Conservation (phyloP, 2,329 filamentous ascomycete genomes). For the Coniochaeta pulveracea region DNA sequence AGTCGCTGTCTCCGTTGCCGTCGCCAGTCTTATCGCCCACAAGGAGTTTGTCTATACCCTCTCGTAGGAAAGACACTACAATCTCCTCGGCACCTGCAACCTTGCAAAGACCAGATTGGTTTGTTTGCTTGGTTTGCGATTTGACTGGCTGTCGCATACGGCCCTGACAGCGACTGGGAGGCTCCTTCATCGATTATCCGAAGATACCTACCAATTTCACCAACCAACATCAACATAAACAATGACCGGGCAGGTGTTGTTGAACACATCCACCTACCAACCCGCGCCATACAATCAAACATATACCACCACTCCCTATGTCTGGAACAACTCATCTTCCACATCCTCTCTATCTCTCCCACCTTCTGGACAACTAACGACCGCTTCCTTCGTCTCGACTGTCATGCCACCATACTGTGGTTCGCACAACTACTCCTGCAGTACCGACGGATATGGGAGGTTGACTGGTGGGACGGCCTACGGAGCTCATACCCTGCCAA, state of each 20-base stretch:
- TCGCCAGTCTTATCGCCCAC: constrained; percentile 47
- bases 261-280: constrained; percentile 41
- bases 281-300: constrained; percentile 40
- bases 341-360: constrained; percentile 1
- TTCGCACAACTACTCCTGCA: no score
- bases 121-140: constrained; percentile 29
- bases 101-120: constrained; percentile 24
- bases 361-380: no score
- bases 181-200: constrained; percentile 8
- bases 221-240: constrained; percentile 17
- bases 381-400: no score
- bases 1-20: constrained; percentile 54
- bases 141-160: constrained; percentile 21
- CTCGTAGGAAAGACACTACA: constrained; percentile 29
- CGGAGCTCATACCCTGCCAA: no score
- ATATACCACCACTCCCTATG: constrained; percentile 48
- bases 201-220: constrained; percentile 11
- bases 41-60: constrained; percentile 32
- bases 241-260: constrained; percentile 50
- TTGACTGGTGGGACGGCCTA: no score
- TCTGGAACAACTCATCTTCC: constrained; percentile 1
- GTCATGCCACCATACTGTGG: no score
- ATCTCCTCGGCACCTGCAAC: constrained; percentile 30
- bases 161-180: constrained; percentile 23
- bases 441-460: no score